These are phyloP conservation scores for Amanita rimosa DNA, from an alignment of 768 basidiomycete species.

Conservation along the genomic window DNA sequence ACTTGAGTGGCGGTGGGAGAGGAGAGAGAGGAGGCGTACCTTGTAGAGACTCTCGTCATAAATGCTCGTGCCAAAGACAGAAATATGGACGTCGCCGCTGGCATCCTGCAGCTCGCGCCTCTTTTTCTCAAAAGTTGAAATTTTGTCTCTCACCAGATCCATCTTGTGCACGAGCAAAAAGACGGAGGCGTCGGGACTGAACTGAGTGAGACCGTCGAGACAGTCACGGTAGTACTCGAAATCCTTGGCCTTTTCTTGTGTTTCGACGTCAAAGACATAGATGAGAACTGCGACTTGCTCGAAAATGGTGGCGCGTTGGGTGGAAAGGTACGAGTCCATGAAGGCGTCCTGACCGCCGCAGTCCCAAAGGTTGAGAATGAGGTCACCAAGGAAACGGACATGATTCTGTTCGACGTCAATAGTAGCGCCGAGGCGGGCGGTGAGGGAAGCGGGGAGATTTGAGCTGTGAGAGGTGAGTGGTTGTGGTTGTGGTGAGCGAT, in stretches of 20 bases:
- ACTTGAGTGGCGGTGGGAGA: neutral
- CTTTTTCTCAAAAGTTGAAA: conserved; percentile 56
- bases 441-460: conserved; percentile 88
- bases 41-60: conserved; percentile 97
- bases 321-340: conserved; percentile 93
- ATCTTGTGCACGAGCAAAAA: conserved; percentile 97
- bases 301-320: conserved; percentile 91
- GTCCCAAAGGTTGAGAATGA: conserved; percentile 96
- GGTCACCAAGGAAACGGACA: conserved; percentile 92
- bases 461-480: conserved; percentile 40
- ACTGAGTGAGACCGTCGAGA: conserved; percentile 68
- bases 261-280: conserved; percentile 96
- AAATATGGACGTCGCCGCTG: conserved; percentile 47
- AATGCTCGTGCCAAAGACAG: conserved; percentile 89
- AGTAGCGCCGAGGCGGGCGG: conserved; percentile 86
- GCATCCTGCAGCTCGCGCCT: conserved; percentile 60
- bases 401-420: conserved; percentile 98
- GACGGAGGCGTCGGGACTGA: conserved; percentile 72
- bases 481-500: conserved; percentile 5
- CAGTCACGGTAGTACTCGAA: conserved; percentile 89
- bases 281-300: conserved; percentile 95
- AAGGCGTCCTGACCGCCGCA: conserved; percentile 98
- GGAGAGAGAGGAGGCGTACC: conserved; percentile 25
- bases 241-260: conserved; percentile 76
- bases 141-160: conserved; percentile 75